These are phyloP conservation scores for Hyparrhenia diplandra DNA, from an alignment of 176 grass and related monocot species.

Conservation along the genomic window DNA sequence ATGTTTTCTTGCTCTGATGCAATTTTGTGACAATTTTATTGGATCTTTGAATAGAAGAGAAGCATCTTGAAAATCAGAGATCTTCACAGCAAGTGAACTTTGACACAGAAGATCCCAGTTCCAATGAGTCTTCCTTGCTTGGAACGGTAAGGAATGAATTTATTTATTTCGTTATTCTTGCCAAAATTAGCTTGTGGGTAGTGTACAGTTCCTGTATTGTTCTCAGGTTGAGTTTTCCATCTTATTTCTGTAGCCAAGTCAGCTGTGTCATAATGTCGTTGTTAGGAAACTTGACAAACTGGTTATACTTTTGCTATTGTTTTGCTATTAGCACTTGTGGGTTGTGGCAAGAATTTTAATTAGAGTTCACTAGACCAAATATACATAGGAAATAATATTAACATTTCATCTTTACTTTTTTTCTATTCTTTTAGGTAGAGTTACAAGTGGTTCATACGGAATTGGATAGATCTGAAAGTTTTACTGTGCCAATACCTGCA, in stretches of 20 bases:
- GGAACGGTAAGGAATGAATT: slow-evolving; percentile 13
- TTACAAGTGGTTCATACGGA: not conserved
- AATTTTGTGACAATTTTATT: slow-evolving; percentile 1
- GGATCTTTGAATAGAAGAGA: slow-evolving; percentile 29
- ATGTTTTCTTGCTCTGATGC: slow-evolving; percentile 6
- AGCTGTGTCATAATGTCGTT: too few relatives aligned
- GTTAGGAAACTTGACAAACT: not conserved
- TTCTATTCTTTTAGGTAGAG: slow-evolving; percentile 26
- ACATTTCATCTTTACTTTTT: not conserved
- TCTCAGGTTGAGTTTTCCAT: too few relatives aligned
- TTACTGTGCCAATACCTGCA: not conserved
- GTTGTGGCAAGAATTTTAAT: not conserved
- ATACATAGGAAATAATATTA: not conserved
- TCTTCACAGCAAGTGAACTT: not conserved
- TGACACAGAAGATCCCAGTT: not conserved
- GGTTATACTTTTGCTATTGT: not conserved
- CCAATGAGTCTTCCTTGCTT: slow-evolving; percentile 13
- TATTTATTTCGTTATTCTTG: slow-evolving; percentile 4
- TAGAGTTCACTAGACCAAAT: not conserved
- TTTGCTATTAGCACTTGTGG: not conserved
- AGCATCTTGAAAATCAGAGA: slow-evolving; percentile 16
- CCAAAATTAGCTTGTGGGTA: not conserved
- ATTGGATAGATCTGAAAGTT: slow-evolving; percentile 18
- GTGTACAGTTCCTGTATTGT: not conserved
- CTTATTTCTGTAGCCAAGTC: too few relatives aligned